A percentile compares a stretch with the other conserved stretches of the same genome.
phyloP scores from a whole-genome alignment of 2,329 filamentous ascomycete species.

The Corynespora cassiicola region DNA sequence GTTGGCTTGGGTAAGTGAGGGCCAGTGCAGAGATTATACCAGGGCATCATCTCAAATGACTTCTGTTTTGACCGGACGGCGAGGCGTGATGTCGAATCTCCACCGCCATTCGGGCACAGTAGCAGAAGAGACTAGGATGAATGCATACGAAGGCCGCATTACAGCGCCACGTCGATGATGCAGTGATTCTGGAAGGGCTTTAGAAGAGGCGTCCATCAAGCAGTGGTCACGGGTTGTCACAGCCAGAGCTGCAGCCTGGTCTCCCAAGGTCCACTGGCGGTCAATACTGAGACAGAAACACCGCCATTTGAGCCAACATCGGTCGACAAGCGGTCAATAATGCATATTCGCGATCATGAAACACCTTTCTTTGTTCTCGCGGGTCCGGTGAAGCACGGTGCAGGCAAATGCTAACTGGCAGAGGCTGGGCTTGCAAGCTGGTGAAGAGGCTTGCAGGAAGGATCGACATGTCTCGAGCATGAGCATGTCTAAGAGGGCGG shows the following conservation, averaged over 20 bases:
- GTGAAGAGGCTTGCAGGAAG: conserved; percentile 19
- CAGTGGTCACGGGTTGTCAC: conserved; percentile 19
- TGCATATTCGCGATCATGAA: conserved; percentile 14
- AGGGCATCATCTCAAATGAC: background rate
- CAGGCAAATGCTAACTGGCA: conserved; percentile 16
- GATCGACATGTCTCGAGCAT: conserved; percentile 15
- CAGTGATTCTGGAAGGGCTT: conserved; percentile 21
- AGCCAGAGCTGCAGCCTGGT: conserved; percentile 27
- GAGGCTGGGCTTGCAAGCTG: conserved; percentile 8
- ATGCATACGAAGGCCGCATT: conserved; percentile 16
- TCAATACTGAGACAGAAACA: conserved; percentile 37
- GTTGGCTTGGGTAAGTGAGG: conserved; percentile 12
- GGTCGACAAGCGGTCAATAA: conserved; percentile 17
- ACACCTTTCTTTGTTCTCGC: conserved; percentile 23
- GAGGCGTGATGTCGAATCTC: conserved; percentile 34
- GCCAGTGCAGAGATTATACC: background rate
- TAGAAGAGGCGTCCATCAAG: conserved; percentile 9
- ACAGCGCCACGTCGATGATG: conserved; percentile 5
- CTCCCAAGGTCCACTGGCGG: conserved; percentile 28
- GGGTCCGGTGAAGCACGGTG: conserved; percentile 25
- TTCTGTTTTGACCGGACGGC: conserved; percentile 19
- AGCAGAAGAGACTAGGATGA: conserved; percentile 19
- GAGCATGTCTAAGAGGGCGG: background rate
- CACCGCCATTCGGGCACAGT: conserved; percentile 35
- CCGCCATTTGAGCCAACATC: conserved; percentile 18